These are phyloP conservation scores for Pseudozyma flocculosa DNA, from an alignment of 1,284 basidiomycete species.

Conservation along the genomic window DNA sequence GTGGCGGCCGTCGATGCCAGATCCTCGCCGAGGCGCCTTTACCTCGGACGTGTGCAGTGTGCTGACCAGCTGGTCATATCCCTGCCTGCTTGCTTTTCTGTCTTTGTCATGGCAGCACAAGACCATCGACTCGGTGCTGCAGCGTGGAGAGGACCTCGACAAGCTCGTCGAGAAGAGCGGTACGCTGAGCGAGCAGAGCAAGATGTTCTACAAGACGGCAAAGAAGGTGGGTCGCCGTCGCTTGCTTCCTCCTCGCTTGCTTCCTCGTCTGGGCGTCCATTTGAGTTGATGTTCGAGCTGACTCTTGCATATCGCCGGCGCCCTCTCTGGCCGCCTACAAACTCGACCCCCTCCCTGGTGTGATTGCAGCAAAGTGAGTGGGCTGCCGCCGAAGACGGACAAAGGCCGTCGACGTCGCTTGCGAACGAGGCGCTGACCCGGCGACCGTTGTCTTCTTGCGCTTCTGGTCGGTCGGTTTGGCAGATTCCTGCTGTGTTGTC, in stretches of 20 bases:
- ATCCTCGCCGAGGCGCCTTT: too few relatives aligned
- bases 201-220: conserved; percentile 86
- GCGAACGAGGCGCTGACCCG: too few relatives aligned
- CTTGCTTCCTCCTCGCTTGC: conserved; percentile 55
- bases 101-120: conserved; percentile 67
- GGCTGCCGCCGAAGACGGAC: not conserved
- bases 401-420: too few relatives aligned
- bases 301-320: too few relatives aligned
- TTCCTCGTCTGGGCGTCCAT: too few relatives aligned
- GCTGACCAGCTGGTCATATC: too few relatives aligned
- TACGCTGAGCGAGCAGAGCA: conserved; percentile 83
- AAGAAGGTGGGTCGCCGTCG: conserved; percentile 67
- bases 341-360: not conserved
- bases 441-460: too few relatives aligned
- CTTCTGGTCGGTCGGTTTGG: too few relatives aligned
- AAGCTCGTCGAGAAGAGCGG: conserved; percentile 94
- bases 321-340: too few relatives aligned
- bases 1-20: too few relatives aligned
- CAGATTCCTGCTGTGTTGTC: conserved; percentile 45
- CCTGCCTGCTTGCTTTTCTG: too few relatives aligned
- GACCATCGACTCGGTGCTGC: conserved; percentile 95
- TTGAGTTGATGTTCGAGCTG: not conserved
- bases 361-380: conserved; percentile 6
- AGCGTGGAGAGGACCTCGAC: conserved; percentile 95
- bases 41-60: too few relatives aligned